These are phyloP conservation scores for Cinnamomum chago DNA, from an alignment of 164 flowering plant genomes.

Conservation along the genomic window DNA sequence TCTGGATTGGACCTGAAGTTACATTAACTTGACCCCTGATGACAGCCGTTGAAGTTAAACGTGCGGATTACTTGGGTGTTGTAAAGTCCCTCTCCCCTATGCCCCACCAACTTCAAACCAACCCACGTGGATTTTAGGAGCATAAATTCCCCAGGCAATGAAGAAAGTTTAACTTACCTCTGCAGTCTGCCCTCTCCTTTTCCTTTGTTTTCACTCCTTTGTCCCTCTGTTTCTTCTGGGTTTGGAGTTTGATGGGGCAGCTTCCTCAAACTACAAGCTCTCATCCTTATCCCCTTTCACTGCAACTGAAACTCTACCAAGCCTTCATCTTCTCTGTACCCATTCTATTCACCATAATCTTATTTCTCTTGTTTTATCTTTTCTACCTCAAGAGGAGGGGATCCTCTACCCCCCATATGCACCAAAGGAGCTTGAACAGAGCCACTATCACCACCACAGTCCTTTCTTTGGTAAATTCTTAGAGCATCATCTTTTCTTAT, in stretches of 20 bases:
- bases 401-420: constrained; percentile 34
- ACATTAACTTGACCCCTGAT: too few species aligned
- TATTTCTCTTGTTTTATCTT: constrained; percentile 53
- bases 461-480: constrained; percentile 26
- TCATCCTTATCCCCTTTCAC: constrained; percentile 59
- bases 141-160: not conserved
- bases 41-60: too few species aligned
- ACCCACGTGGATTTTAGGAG: not conserved
- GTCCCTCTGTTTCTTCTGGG: not conserved
- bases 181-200: not conserved
- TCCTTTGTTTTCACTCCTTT: not conserved
- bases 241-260: constrained; percentile 35
- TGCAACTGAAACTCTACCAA: constrained; percentile 53
- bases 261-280: constrained; percentile 37
- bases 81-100: not conserved
- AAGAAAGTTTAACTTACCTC: not conserved
- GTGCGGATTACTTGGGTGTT: too few species aligned
- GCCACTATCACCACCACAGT: constrained; percentile 14
- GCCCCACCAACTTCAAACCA: not conserved
- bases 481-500: not conserved
- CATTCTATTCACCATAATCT: constrained; percentile 47
- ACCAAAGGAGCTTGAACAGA: constrained; percentile 27
- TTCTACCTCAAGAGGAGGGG: constrained; percentile 64
- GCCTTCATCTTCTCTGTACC: constrained; percentile 63
- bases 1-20: too few species aligned